A percentile compares a stretch with the other conserved stretches of the same genome.
Evolutionary conservation across 2,329 filamentous ascomycete genomes (phyloP).

Genomic region (Fusarium buxicola): DNA sequence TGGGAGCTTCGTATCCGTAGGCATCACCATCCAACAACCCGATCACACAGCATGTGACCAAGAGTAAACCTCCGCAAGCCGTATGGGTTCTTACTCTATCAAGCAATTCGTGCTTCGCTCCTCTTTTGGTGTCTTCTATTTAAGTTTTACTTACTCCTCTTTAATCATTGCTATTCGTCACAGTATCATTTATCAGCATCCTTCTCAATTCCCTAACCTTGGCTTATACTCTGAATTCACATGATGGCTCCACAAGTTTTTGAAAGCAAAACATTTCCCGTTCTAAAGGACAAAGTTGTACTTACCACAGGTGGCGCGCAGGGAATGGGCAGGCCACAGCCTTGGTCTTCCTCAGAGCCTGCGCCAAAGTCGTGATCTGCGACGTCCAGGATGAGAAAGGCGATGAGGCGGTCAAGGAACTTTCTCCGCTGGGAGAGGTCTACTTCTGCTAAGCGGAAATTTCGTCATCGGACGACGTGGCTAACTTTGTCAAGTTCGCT

Average conservation of each 20-base stretch:
- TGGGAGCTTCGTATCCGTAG: too few relatives aligned
- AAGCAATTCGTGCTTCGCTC: too few relatives aligned
- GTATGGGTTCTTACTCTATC: too few relatives aligned
- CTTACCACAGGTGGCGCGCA: constrained; percentile 49
- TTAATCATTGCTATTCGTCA: not conserved
- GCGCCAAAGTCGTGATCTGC: constrained; percentile 50
- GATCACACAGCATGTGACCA: too few relatives aligned
- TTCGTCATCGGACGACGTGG: constrained; percentile 26
- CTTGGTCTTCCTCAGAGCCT: constrained; percentile 47
- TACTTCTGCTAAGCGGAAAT: constrained; percentile 33
- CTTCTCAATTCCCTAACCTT: not conserved
- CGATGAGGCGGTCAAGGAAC: constrained; percentile 21
- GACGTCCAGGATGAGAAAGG: constrained; percentile 43
- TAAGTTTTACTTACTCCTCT: not conserved
- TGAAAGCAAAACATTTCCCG: constrained; percentile 26
- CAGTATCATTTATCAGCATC: not conserved
- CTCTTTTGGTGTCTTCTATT: not conserved
- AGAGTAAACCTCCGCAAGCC: too few relatives aligned
- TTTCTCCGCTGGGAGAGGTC: constrained; percentile 27
- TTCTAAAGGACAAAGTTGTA: constrained; percentile 45
- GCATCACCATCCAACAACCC: too few relatives aligned
- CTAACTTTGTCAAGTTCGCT: constrained; percentile 29
- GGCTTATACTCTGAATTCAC: not conserved
- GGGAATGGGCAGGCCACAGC: constrained; percentile 50
- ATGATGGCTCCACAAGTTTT: constrained; percentile 28